A percentile compares a stretch with the other conserved stretches of the same genome.
Evolutionary conservation across 2,329 filamentous ascomycete genomes (phyloP).

Genomic region (Drechslerella stenobrocha): DNA sequence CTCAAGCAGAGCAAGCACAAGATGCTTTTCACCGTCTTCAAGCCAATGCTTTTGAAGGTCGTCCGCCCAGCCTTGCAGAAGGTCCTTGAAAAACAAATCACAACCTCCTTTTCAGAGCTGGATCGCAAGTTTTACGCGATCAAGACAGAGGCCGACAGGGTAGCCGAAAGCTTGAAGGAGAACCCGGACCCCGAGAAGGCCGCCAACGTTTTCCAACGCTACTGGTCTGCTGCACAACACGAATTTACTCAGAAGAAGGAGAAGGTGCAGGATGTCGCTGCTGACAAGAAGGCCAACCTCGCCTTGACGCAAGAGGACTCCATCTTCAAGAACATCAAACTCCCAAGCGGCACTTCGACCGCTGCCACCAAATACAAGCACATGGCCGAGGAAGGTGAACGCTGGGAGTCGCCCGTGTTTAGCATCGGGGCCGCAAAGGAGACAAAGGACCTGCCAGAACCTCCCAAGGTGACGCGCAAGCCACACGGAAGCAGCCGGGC

Average conservation of each 20-base stretch:
- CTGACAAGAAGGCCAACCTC: constrained; percentile 76
- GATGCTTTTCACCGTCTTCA: constrained; percentile 80
- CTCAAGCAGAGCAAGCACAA: constrained; percentile 95
- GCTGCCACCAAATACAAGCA: constrained; percentile 95
- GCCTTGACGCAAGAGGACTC: constrained; percentile 86
- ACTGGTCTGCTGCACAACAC: constrained; percentile 74
- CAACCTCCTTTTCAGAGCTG: constrained; percentile 74
- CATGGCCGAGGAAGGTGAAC: constrained; percentile 81
- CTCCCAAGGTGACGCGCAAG: constrained; percentile 64
- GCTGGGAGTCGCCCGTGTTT: constrained; percentile 95
- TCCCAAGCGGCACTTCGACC: constrained; percentile 85
- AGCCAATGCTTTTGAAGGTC: constrained; percentile 81
- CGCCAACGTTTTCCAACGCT: constrained; percentile 83
- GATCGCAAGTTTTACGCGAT: constrained; percentile 69
- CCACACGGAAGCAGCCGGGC: constrained; percentile 58
- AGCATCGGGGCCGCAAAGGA: constrained; percentile 76
- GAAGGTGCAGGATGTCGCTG: constrained; percentile 66
- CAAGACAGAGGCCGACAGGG: constrained; percentile 79
- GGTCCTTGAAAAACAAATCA: constrained; percentile 85
- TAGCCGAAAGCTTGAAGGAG: constrained; percentile 66
- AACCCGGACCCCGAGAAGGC: constrained; percentile 68
- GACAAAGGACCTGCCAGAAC: constrained; percentile 70
- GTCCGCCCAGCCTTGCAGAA: constrained; percentile 84
- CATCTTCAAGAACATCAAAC: constrained; percentile 83
- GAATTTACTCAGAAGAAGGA: constrained; percentile 74